Percentiles rank a stretch among this genome's conserved stretches.
Conservation (phyloP, 106 monocot species). For the Xerophyta viscosa region DNA sequence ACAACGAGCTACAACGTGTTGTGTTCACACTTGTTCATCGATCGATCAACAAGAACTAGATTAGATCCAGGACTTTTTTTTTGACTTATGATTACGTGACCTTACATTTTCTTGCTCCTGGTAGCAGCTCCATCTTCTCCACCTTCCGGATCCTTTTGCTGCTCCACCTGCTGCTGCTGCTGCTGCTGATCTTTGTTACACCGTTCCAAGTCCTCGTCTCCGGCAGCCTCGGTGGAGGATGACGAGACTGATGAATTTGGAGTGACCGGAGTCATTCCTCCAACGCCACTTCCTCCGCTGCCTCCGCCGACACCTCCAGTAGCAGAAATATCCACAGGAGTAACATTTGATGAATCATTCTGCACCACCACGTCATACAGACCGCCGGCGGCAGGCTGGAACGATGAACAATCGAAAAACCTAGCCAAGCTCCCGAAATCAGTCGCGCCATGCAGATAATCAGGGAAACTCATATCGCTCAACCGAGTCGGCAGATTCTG, state of each 20-base stretch:
- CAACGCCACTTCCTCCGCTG: constrained; percentile 3
- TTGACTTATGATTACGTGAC: constrained; percentile 18
- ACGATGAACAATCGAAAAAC: constrained; percentile 19
- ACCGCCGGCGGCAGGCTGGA: constrained; percentile 5
- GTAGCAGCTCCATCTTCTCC: constrained; percentile 17
- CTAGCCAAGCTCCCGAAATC: constrained; percentile 26
- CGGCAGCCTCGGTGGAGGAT: constrained; percentile 58
- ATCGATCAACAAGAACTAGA: too few species aligned
- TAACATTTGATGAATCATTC: neutral
- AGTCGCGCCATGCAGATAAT: constrained; percentile 17
- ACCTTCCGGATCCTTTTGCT: neutral
- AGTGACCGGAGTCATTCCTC: constrained; percentile 24
- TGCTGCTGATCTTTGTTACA: constrained; percentile 31
- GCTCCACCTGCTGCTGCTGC: constrained; percentile 14
- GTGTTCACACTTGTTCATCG: too few species aligned
- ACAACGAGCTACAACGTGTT: too few species aligned
- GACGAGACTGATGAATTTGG: constrained; percentile 71
- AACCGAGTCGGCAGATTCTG: neutral
- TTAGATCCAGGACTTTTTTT: constrained; percentile 57
- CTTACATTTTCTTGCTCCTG: neutral
- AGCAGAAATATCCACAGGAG: neutral
- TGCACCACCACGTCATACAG: constrained; percentile 5
- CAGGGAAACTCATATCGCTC: constrained; percentile 16
- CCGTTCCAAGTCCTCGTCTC: constrained; percentile 26
- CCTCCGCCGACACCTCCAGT: neutral